Conservation (phyloP, 2,329 filamentous ascomycete genomes). For the Calonectria pseudoreteaudii region DNA sequence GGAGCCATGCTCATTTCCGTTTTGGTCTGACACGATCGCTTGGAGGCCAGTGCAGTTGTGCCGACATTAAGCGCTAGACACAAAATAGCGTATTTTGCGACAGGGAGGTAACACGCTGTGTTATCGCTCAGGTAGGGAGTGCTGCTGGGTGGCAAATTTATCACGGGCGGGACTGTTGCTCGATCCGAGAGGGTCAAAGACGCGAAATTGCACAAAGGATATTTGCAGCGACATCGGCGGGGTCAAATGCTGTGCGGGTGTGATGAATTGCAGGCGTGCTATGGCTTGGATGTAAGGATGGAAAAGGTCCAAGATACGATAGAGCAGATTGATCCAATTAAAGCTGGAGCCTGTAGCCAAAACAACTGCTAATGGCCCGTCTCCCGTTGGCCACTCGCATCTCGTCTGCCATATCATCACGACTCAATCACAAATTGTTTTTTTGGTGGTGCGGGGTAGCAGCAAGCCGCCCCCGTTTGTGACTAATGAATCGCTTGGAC, state of each 20-base stretch:
- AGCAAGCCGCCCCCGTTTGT: background rate
- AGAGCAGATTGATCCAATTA: background rate
- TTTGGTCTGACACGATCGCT: background rate
- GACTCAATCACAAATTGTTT: background rate
- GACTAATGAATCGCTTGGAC: background rate
- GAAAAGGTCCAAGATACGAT: background rate
- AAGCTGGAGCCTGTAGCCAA: background rate
- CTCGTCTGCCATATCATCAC: background rate
- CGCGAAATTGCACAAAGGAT: background rate
- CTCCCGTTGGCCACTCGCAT: background rate
- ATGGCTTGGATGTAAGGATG: background rate
- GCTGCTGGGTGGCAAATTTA: background rate
- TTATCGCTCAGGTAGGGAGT: background rate
- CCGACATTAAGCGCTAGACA: constrained; percentile 17
- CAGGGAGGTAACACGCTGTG: background rate
- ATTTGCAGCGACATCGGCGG: constrained; percentile 12
- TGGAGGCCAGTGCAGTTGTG: constrained; percentile 2
- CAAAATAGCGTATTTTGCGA: background rate
- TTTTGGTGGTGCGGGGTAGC: constrained; percentile 16
- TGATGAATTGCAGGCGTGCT: background rate
- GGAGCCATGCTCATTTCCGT: background rate
- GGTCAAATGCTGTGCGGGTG: background rate
- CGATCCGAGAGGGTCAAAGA: background rate
- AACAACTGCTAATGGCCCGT: background rate
- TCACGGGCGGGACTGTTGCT: background rate